A percentile compares a stretch with the other conserved stretches of the same genome.
Conservation (phyloP, 2,329 filamentous ascomycete genomes). For the Colletotrichum salicis region DNA sequence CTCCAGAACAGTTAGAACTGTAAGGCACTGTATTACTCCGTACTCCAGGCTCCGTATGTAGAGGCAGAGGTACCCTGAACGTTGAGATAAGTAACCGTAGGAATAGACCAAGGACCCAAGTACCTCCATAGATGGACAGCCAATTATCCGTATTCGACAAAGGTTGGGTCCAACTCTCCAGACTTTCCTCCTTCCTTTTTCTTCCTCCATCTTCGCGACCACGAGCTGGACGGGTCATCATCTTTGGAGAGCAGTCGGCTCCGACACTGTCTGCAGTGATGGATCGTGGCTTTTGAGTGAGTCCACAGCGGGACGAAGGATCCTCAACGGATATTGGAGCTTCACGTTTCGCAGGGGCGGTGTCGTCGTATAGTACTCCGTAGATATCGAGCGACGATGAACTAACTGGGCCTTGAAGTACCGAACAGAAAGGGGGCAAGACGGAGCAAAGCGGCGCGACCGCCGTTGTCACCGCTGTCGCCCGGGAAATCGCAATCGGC, state of each 20-base stretch:
- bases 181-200: conserved; percentile 19
- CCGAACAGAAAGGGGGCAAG: conserved; percentile 15
- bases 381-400: background rate
- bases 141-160: conserved; percentile 6
- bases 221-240: background rate
- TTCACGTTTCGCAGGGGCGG: conserved; percentile 8
- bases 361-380: background rate
- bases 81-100: background rate
- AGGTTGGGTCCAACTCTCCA: conserved; percentile 27
- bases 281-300: background rate
- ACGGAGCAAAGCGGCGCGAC: background rate
- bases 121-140: conserved; percentile 5
- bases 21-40: background rate
- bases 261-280: background rate
- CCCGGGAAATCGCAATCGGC: background rate
- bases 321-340: conserved; percentile 31
- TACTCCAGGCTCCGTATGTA: background rate
- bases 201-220: conserved; percentile 1
- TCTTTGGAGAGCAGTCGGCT: background rate
- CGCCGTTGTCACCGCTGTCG: background rate
- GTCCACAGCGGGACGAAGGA: conserved; percentile 16
- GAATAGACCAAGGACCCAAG: background rate
- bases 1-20: conserved; percentile 10
- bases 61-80: background rate
- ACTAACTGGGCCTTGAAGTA: background rate